Base-by-base conservation (phyloP, 139 green algal genomes). In the Gonium pectorale region DNA sequence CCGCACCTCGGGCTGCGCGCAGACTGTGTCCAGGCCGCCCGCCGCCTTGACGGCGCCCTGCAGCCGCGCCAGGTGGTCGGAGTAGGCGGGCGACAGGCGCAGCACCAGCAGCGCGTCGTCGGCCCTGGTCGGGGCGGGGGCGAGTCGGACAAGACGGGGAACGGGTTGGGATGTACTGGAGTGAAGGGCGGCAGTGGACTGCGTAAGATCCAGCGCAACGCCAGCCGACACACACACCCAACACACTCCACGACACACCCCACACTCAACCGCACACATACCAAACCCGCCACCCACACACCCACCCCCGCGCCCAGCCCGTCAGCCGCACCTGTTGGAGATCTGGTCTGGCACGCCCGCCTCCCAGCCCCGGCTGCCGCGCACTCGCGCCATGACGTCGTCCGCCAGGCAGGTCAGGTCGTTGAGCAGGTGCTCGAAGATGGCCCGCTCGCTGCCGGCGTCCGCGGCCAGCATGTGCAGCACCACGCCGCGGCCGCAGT, bases 31-130 rank as follows among this genome's bases (percentile, higher is more conserved):
- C 41, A 82, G 75, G 11, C 75, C 75, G 1, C 75, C 75, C 38
- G 56, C 75, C 41, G 41, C 3, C 75, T 62, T 72, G 29, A 82
- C 75, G 5, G 59, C 59, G 40, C 59, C 59, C 60, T 82, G 75
- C 59, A 82, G 75, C 75, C 60, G 59, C 31, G 5, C 41, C 38
- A 82, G 60, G 56, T 82, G 75, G 59, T 82, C 75, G 59, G 75
- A 72, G 75, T 82, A 82, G 21, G 15, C 43, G 9, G 75, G 59
- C 41, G 59, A 59, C 38, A 82, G 75, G 4, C 75, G 75, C 75
- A 82, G 75, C 59, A 71, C 59, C 59, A 82, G 75, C 60, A 82
- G 60, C 13, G 75, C 75, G 5, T 82, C 75, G 7, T 82, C 75
- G 29, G 40, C 41, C 59, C 59, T 29, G n/a, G n/a, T n/a, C n/a